phyloP scores from a whole-genome alignment of 345 rosid species.

The Durio zibethinus region DNA sequence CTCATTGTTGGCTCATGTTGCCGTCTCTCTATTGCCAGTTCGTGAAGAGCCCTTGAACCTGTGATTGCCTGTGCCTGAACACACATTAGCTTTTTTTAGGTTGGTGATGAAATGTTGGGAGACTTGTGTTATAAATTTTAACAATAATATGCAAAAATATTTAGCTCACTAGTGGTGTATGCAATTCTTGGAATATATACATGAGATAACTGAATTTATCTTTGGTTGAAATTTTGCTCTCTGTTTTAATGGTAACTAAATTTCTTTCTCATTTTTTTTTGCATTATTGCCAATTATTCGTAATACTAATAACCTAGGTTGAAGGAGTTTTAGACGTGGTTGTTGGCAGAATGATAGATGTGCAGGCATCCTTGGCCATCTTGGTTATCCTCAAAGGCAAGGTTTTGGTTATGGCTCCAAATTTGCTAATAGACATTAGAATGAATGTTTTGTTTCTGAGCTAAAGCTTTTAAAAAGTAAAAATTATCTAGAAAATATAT shows the following conservation, averaged over 20 bases:
- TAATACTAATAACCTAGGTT: conserved; percentile 48
- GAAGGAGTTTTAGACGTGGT: conserved; percentile 76
- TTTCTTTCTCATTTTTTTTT: conserved; percentile 15
- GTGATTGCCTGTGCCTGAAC: too few relatives aligned
- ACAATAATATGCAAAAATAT: not conserved
- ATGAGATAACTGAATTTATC: not conserved
- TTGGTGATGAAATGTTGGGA: too few relatives aligned
- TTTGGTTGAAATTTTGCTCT: not conserved
- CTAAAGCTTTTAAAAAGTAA: conserved; percentile 78
- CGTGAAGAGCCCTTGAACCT: too few relatives aligned
- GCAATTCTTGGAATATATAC: not conserved
- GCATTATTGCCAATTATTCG: conserved; percentile 69
- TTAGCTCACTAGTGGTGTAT: not conserved
- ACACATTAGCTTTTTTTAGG: too few relatives aligned
- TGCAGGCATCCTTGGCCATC: conserved; percentile 88
- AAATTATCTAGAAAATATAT: conserved; percentile 71
- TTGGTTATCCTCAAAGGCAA: conserved; percentile 75
- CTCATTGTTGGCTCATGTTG: too few relatives aligned
- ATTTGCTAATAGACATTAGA: conserved; percentile 69
- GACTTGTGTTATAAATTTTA: too few relatives aligned
- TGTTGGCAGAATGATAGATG: conserved; percentile 87
- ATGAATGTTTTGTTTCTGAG: conserved; percentile 90
- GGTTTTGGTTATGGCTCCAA: conserved; percentile 65
- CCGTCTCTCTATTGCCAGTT: too few relatives aligned
- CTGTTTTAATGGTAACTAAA: not conserved